These are phyloP conservation scores for Lophiostoma macrostomum DNA, from an alignment of 495 filamentous ascomycete species.

Conservation along the genomic window DNA sequence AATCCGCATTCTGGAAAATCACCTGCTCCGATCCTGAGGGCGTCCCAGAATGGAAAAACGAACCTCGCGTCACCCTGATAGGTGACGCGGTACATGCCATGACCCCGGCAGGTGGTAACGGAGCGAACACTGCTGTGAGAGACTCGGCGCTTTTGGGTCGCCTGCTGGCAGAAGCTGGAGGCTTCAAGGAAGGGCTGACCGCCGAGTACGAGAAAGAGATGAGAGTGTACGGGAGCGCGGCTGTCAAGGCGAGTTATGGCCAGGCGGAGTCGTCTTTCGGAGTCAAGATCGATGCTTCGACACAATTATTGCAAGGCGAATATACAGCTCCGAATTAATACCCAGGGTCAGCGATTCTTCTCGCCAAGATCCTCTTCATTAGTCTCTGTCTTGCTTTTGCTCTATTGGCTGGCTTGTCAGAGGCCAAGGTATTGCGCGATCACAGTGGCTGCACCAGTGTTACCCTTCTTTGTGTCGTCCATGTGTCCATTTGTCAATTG, in stretches of 20 bases:
- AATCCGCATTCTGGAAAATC: constrained; percentile 57
- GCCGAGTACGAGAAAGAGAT: constrained; percentile 54
- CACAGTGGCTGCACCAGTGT: too few species aligned
- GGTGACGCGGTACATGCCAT: constrained; percentile 61
- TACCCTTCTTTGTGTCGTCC: too few species aligned
- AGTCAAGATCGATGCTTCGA: constrained; percentile 2
- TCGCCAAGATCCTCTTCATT: too few species aligned
- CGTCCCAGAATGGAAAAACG: constrained; percentile 50
- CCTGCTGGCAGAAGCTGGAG: constrained; percentile 43
- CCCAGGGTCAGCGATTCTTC: too few species aligned
- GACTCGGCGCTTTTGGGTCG: constrained; percentile 51
- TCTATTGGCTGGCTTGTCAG: too few species aligned
- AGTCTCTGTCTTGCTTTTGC: too few species aligned
- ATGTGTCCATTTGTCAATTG: too few species aligned
- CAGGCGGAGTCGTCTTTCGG: constrained; percentile 3
- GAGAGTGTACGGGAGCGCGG: constrained; percentile 54
- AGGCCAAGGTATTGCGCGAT: too few species aligned
- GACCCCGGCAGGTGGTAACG: constrained; percentile 60
- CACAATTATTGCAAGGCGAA: too few species aligned
- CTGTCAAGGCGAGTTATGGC: constrained; percentile 37
- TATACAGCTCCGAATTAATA: too few species aligned
- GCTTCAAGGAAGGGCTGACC: constrained; percentile 42
- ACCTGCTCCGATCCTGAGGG: constrained; percentile 52
- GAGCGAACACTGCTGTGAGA: constrained; percentile 56
- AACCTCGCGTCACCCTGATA: constrained; percentile 56